These are phyloP conservation scores for Geranomyces michiganensis DNA, from an alignment of 192 early-diverging fungal species.

Conservation along the genomic window DNA sequence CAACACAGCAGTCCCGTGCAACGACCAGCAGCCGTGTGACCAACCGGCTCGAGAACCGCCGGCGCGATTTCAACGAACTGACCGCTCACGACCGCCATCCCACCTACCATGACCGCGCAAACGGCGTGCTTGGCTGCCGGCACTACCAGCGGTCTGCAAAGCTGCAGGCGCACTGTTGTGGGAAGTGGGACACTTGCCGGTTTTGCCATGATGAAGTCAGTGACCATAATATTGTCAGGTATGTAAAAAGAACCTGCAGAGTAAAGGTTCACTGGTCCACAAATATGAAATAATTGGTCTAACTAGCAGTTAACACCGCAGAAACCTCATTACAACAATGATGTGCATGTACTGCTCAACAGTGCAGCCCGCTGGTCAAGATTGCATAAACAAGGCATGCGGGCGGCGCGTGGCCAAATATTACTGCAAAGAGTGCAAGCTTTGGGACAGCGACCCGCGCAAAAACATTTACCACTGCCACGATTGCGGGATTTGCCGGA, in stretches of 20 bases:
- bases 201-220: constrained; percentile 76
- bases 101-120: constrained; percentile 14
- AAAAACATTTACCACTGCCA: constrained; percentile 94
- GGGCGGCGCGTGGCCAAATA: constrained; percentile 67
- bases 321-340: constrained; percentile 77
- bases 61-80: neutral
- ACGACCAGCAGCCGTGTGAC: neutral
- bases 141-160: constrained; percentile 78
- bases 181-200: constrained; percentile 72
- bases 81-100: neutral
- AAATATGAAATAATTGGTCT: neutral
- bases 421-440: constrained; percentile 86
- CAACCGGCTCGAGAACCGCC: neutral
- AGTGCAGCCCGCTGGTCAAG: constrained; percentile 76
- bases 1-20: constrained; percentile 40
- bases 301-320: constrained; percentile 20
- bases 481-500: constrained; percentile 89
- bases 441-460: constrained; percentile 83
- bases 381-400: constrained; percentile 70
- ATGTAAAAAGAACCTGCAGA: constrained; percentile 16
- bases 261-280: neutral
- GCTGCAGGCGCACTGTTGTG: constrained; percentile 75
- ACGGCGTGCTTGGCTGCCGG: constrained; percentile 68
- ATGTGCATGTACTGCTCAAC: constrained; percentile 90
- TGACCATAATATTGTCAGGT: constrained; percentile 73